Percentiles rank a stretch among this genome's conserved stretches.
Conservation (phyloP, 768 basidiomycete genomes). For the Lactifluus rugatus region DNA sequence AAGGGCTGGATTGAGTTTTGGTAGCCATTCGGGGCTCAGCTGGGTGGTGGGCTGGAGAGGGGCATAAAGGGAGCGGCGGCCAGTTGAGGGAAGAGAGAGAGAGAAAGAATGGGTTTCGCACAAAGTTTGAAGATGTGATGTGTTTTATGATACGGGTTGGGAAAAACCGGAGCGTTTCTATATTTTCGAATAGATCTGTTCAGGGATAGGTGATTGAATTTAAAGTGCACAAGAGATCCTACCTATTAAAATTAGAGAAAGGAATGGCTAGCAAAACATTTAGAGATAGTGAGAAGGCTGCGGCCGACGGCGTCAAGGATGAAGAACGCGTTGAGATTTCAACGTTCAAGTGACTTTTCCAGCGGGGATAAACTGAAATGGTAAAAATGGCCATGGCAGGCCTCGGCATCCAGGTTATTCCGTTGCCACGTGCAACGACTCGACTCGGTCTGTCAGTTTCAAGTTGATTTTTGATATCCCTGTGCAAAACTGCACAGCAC, state of each 20-base stretch:
- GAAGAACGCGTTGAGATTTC: neutral
- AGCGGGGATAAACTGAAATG: neutral
- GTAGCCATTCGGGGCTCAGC: slow-evolving; percentile 27
- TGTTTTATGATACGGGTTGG: slow-evolving; percentile 3
- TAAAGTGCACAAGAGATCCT: neutral
- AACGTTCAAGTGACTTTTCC: neutral
- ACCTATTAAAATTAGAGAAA: neutral
- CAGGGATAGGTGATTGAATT: neutral
- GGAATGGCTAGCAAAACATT: slow-evolving; percentile 7
- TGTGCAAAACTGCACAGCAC: too few relatives aligned
- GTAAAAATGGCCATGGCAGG: neutral
- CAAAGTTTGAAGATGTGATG: slow-evolving; percentile 3
- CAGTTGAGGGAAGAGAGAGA: neutral
- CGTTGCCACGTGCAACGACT: slow-evolving; percentile 5
- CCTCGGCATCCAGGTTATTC: neutral
- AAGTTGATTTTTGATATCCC: neutral
- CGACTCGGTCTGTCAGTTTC: neutral
- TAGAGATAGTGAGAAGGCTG: too few relatives aligned
- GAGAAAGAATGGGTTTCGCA: slow-evolving; percentile 9
- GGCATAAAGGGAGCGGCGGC: slow-evolving; percentile 7
- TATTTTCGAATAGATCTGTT: neutral
- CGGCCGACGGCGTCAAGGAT: neutral
- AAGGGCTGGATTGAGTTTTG: slow-evolving; percentile 25
- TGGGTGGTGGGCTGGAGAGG: neutral
- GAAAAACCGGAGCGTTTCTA: neutral